Percentiles rank a stretch among this genome's conserved stretches.
These are phyloP conservation scores for Hypsizygus marmoreus DNA, from an alignment of 768 basidiomycete genomes.

Conservation along the genomic window DNA sequence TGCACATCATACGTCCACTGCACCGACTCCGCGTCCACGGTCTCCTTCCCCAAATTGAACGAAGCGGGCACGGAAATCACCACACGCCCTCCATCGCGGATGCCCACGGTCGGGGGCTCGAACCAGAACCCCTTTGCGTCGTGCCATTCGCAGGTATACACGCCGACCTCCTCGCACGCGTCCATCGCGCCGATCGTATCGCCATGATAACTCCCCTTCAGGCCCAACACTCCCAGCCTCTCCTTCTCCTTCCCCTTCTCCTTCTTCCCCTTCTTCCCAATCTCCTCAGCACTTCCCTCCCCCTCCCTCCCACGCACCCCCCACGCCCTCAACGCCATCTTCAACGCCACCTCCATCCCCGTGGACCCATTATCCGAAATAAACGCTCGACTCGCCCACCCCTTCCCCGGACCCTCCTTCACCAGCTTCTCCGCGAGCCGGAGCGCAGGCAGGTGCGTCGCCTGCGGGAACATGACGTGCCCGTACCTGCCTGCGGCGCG, in stretches of 20 bases:
- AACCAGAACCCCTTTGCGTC: conserved; percentile 91
- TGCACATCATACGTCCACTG: conserved; percentile 71
- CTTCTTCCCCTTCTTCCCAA: conserved; percentile 33
- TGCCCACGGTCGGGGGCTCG: conserved; percentile 79
- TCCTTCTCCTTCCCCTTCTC: conserved; percentile 42
- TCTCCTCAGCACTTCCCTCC: no score
- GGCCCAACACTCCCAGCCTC: conserved; percentile 74
- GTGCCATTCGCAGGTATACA: conserved; percentile 97
- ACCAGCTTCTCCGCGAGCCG: conserved; percentile 80
- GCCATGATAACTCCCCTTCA: conserved; percentile 95
- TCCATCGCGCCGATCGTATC: conserved; percentile 99
- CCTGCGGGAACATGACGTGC: conserved; percentile 95
- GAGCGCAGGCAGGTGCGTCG: conserved; percentile 84
- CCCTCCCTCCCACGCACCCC: conserved; percentile 23
- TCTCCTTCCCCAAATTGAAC: conserved; percentile 20
- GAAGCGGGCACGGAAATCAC: conserved; percentile 56
- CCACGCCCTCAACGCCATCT: conserved; percentile 89
- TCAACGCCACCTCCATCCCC: conserved; percentile 95
- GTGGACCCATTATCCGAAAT: conserved; percentile 96
- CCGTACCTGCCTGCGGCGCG: conserved; percentile 91
- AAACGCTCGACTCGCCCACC: conserved; percentile 91
- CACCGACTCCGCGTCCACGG: conserved; percentile 46
- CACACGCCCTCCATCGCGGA: conserved; percentile 61
- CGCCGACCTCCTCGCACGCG: conserved; percentile 79
- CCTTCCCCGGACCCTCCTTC: conserved; percentile 73